Base-by-base conservation (phyloP, 2,329 filamentous ascomycete genomes). In the Plectosphaerella sp. region DNA sequence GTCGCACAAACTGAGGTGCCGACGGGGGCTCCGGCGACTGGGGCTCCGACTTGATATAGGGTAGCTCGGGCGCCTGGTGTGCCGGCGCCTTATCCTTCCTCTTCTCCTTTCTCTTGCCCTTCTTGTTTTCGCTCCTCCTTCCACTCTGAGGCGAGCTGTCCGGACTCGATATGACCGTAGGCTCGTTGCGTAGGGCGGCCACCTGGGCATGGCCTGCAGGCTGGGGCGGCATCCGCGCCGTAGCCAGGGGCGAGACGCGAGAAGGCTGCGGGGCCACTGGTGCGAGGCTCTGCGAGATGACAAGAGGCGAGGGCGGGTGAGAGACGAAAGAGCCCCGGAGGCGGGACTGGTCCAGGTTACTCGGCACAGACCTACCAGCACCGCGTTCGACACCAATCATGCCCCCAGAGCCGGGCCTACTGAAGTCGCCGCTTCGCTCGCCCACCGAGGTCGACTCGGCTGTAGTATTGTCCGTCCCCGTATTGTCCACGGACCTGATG, bases 231-330 rank as follows among this genome's bases (percentile, higher is more conserved):
- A 65, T 65, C 35, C 70, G 69, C 49, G 73, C 67, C 64, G 72
- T 69, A 59, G 79, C 72, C 70, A 86, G 64, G 57, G 79, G 73
- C 66, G 87, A 77, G 57, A 83, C 83, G 63, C 89, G 86, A 47
- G 85, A 84, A 50, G 89, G 88, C 62, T 89, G 88, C 24, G 89
- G 88, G 49, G 89, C 89, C 63, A 87, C 72, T 42, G 87, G 87
- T 36, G 84, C 86, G 48, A 85, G 81, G 61, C 92, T 86, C 64
- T 91, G 87, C 59, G 84, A 86, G 63, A 84, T 83, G 60, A 92
- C 77, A 53, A 92, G 73, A 49, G 84, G 83, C 56, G 87, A 79
- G 49, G 80, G 71, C 58, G 67, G 74, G 59, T 64, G 68, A 57
- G 50, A 36, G 36, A 52, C 45, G 22, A 53, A 20, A 35, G 52